Percentiles rank a stretch among this genome's conserved stretches.
Conservation (phyloP, 2,329 filamentous ascomycete species). For the Thielaviopsis populi region DNA sequence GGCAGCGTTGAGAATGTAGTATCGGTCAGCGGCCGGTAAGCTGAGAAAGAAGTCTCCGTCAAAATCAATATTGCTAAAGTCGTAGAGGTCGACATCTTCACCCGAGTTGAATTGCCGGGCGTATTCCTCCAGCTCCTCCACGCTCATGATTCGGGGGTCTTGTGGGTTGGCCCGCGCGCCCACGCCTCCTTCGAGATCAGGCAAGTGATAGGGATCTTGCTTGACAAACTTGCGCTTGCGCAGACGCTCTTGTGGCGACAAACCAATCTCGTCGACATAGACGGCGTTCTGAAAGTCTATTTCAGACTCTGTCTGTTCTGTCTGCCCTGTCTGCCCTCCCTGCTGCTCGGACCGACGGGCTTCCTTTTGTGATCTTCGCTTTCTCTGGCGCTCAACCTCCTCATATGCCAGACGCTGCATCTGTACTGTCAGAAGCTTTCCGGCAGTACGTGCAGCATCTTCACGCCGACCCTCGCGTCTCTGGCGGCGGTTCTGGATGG, state of each 20-base stretch:
- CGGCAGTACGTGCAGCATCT: conserved; percentile 82
- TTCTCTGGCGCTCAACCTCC: conserved; percentile 49
- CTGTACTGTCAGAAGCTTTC: conserved; percentile 81
- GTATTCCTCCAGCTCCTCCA: conserved; percentile 87
- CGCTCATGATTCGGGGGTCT: conserved; percentile 90
- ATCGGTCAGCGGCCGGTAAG: conserved; percentile 75
- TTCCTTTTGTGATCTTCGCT: conserved; percentile 27
- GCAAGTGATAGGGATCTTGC: conserved; percentile 89
- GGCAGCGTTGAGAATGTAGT: conserved; percentile 94
- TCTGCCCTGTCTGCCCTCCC: conserved; percentile 33
- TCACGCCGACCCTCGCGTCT: conserved; percentile 78
- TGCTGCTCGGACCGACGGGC: conserved; percentile 22
- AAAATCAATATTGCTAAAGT: conserved; percentile 98
- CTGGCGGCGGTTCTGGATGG: conserved; percentile 62
- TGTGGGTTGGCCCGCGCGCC: conserved; percentile 77
- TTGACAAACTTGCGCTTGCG: conserved; percentile 69
- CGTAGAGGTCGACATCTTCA: conserved; percentile 81
- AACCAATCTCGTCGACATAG: conserved; percentile 79
- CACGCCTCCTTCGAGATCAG: conserved; percentile 65
- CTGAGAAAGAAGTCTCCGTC: conserved; percentile 91
- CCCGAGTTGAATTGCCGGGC: conserved; percentile 82
- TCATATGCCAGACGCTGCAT: conserved; percentile 85
- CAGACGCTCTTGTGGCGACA: conserved; percentile 61
- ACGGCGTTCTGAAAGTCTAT: conserved; percentile 52
- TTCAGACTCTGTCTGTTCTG: conserved; percentile 42